Base-by-base conservation (phyloP, 805 yeast species). In the Wickerhamiella sergipiensis region DNA sequence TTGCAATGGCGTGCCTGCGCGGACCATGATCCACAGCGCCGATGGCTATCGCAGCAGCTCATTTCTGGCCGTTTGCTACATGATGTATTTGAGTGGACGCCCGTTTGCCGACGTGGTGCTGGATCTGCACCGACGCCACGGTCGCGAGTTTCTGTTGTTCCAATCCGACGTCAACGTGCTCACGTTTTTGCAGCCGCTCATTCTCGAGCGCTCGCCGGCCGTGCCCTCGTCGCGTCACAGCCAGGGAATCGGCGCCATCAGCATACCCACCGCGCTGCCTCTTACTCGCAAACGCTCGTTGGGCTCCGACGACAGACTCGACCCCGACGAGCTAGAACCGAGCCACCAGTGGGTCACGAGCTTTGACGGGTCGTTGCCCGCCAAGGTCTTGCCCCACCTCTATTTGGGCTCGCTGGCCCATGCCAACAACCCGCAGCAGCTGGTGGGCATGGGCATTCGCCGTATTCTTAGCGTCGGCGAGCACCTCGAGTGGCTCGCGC, bases 401-500 rank as follows among this genome's bases (percentile, higher is more conserved):
- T 90, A 88, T 61, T 70, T 90, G 49, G 97, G 97, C 0, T 81
- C 92, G 2, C 69, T 88, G 50, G 76, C 68, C 46, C 96, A 90
- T 67, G 97, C 97, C 3, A 80, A 79, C 51, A 77, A 80, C 56
- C 73, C 82, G 6, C 76, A 78, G 2, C 65, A 90, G 56, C 68
- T 90, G 50, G 65, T 69, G 26, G 74, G 73, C 50, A 67, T 90
- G 12, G 87, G 85, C 0, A 86, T 90, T 52, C 75, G 73, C 17
- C 77, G 84, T 52, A 74, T 90, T 12, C 80, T 90, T 13, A 81
- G 92, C 2, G 96, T 90, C 9, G 97, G 97, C 1, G 97, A 90
- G 59, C 68, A 69, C 10, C 67, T 84, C 7, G 69, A 75, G 2
- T 88, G 95, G 95, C 57, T 79, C 31, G 63, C 64, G 31, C 59